A percentile compares a stretch with the other conserved stretches of the same genome.
Conservation (phyloP, 1,284 basidiomycete species). For the Phaffia rhodozyma region DNA sequence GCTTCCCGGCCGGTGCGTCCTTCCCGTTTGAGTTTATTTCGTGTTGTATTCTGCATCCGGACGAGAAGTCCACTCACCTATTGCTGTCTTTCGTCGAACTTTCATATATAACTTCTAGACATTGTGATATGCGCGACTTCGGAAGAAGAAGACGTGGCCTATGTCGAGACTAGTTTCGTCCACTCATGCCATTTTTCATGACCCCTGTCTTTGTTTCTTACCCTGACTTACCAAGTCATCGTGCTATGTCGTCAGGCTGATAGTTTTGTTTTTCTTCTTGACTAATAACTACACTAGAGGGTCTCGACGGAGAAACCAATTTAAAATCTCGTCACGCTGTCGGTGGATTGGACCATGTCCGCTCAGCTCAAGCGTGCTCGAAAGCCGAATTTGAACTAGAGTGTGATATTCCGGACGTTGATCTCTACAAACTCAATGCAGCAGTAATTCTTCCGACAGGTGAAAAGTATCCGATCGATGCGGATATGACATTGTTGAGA, state of each 20-base stretch:
- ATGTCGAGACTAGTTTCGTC: conserved; percentile 59
- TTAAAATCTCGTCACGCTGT: conserved; percentile 71
- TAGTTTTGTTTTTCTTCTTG: too few relatives aligned
- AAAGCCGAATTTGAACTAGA: conserved; percentile 60
- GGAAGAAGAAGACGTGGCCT: conserved; percentile 68
- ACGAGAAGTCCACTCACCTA: too few relatives aligned
- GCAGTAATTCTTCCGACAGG: not conserved
- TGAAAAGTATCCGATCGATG: conserved; percentile 24
- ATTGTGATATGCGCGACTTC: conserved; percentile 36
- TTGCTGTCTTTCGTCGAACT: too few relatives aligned
- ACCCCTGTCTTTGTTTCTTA: too few relatives aligned
- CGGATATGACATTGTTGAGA: conserved; percentile 48
- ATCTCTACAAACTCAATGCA: conserved; percentile 78
- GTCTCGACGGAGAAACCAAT: conserved; percentile 94
- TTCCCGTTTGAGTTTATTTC: conserved; percentile 15
- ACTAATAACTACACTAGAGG: conserved; percentile 39
- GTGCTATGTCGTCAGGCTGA: too few relatives aligned
- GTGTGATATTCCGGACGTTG: conserved; percentile 85
- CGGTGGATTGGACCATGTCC: conserved; percentile 60
- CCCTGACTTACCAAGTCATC: too few relatives aligned
- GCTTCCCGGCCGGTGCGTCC: conserved; percentile 59
- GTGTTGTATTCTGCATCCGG: too few relatives aligned
- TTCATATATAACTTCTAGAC: too few relatives aligned
- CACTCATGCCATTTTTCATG: too few relatives aligned
- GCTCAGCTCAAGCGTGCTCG: conserved; percentile 71